Evolutionary conservation across 768 basidiomycete genomes (phyloP).

Genomic region (Suillus luteus): DNA sequence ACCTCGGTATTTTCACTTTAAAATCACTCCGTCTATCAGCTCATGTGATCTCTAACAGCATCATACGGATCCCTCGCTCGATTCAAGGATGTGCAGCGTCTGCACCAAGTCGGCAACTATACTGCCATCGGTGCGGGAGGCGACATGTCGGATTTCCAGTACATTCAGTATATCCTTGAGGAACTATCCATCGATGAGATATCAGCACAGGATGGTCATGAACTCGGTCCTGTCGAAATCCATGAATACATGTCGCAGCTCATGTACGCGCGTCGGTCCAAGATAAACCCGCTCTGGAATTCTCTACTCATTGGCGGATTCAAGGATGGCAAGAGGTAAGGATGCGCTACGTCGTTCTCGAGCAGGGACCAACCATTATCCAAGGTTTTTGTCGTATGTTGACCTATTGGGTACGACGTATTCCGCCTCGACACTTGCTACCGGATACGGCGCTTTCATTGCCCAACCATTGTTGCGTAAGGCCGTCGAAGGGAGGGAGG

Average conservation of each 20-base stretch:
- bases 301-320: slow-evolving; percentile 89
- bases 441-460: slow-evolving; percentile 91
- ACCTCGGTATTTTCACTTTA: slow-evolving; percentile 65
- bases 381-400: slow-evolving; percentile 90
- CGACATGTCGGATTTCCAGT: slow-evolving; percentile 98
- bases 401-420: slow-evolving; percentile 98
- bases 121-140: slow-evolving; percentile 92
- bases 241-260: slow-evolving; percentile 90
- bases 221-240: slow-evolving; percentile 83
- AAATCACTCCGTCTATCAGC: not conserved
- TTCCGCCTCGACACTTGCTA: slow-evolving; percentile 88
- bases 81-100: slow-evolving; percentile 91
- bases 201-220: slow-evolving; percentile 79
- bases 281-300: slow-evolving; percentile 96
- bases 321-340: slow-evolving; percentile 79
- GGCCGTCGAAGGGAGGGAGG: slow-evolving; percentile 83
- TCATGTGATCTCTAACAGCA: slow-evolving; percentile 45
- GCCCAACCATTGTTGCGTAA: slow-evolving; percentile 91
- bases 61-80: slow-evolving; percentile 97
- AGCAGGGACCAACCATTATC: not conserved
- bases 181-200: slow-evolving; percentile 78
- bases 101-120: slow-evolving; percentile 79
- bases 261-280: slow-evolving; percentile 86
- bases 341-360: slow-evolving; percentile 5
- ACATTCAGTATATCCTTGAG: slow-evolving; percentile 81